phyloP scores from a whole-genome alignment of 139 green algal species.

The Chlorella ohadii region DNA sequence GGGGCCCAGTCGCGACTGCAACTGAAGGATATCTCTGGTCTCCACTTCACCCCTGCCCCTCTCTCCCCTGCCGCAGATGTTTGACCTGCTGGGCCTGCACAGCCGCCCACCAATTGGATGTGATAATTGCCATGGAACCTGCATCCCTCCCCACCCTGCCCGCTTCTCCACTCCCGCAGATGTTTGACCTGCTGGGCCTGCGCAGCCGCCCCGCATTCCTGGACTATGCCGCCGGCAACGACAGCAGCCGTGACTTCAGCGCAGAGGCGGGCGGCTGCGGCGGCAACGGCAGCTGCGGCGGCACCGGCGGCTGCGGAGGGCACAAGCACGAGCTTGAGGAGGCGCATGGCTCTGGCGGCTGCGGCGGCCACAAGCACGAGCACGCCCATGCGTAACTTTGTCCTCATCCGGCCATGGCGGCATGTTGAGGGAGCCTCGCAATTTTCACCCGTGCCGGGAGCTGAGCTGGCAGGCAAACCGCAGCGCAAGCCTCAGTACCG shows the following conservation, averaged over 20 bases:
- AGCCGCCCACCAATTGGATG: no score
- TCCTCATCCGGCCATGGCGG: not conserved
- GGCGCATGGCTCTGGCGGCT: not conserved
- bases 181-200: constrained; percentile 91
- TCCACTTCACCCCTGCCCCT: no score
- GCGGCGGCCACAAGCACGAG: constrained; percentile 16
- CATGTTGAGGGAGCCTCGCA: no score
- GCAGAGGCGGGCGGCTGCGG: constrained; percentile 7
- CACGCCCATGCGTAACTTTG: not conserved
- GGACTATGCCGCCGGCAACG: constrained; percentile 72
- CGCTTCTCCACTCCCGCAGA: constrained; percentile 40
- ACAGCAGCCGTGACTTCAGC: constrained; percentile 4
- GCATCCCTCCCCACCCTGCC: no score
- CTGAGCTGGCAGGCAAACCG: no score
- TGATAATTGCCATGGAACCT: no score
- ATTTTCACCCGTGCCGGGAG: not conserved
- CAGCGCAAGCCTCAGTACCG: no score
- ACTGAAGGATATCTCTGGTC: no score
- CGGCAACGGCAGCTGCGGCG: not conserved
- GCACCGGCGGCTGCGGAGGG: constrained; percentile 1
- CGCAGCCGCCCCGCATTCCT: constrained; percentile 83
- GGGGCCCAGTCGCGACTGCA: no score
- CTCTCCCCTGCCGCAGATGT: constrained; percentile 71
- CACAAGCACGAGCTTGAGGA: constrained; percentile 21
- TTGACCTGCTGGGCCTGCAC: constrained; percentile 83